Percentiles rank a stretch among this genome's conserved stretches.
Evolutionary conservation across 371 early-diverging fungal species (phyloP).

Genomic region (Mucor piriformis): DNA sequence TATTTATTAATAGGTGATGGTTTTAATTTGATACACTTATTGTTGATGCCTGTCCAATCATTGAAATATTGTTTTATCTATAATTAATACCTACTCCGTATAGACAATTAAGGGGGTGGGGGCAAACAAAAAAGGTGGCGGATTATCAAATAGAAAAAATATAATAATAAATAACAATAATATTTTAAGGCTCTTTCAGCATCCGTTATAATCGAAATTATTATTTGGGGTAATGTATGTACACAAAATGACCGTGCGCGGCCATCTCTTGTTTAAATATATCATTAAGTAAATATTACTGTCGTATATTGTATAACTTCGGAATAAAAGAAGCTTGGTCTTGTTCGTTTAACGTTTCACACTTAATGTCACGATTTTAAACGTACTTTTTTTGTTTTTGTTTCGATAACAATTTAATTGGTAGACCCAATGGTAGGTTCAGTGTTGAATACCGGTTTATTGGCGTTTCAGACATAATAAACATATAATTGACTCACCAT

Average conservation of each 20-base stretch:
- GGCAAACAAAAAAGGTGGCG: neutral
- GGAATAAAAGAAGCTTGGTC: neutral
- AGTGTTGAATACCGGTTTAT: too few species aligned
- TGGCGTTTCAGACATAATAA: too few species aligned
- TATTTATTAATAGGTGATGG: too few species aligned
- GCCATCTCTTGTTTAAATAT: neutral
- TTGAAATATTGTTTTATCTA: neutral
- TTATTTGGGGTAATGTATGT: neutral
- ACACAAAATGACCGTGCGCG: slow-evolving; percentile 18
- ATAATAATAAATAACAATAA: slow-evolving; percentile 1
- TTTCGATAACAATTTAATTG: neutral
- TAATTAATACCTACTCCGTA: neutral
- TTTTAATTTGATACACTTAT: too few species aligned
- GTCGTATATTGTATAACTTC: slow-evolving; percentile 4
- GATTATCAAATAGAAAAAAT: neutral
- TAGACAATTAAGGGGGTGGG: too few species aligned
- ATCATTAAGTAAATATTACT: neutral
- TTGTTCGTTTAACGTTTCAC: slow-evolving; percentile 10
- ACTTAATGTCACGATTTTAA: slow-evolving; percentile 6
- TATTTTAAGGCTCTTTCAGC: neutral
- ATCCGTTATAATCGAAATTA: neutral
- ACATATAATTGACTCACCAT: too few species aligned
- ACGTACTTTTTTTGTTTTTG: neutral
- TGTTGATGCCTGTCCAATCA: too few species aligned
- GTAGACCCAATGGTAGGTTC: neutral